Conservation (phyloP, 2,329 filamentous ascomycete genomes). For the Albophoma yamanashiensis region DNA sequence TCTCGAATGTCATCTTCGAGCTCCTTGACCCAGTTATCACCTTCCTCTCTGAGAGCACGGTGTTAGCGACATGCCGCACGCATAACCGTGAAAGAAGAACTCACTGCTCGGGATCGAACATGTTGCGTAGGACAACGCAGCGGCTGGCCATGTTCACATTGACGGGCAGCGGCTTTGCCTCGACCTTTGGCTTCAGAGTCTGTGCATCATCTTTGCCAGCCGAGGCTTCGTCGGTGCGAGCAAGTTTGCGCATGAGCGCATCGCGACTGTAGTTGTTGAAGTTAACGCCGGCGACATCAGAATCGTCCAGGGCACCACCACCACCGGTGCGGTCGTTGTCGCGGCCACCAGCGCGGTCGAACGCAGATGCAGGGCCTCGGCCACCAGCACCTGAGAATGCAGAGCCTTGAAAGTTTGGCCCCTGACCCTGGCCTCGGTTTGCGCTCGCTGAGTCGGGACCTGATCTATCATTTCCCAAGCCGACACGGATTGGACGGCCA, state of each 20-base stretch:
- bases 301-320: conserved; percentile 92
- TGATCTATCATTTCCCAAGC: conserved; percentile 99
- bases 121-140: conserved; percentile 89
- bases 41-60: conserved; percentile 58
- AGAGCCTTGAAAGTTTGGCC: conserved; percentile 74
- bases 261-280: conserved; percentile 99
- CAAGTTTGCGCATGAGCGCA: conserved; percentile 96
- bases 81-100: conserved; percentile 24
- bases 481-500: conserved; percentile 93
- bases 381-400: conserved; percentile 85
- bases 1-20: conserved; percentile 86
- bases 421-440: conserved; percentile 85
- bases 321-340: conserved; percentile 85
- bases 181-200: conserved; percentile 67
- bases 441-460: conserved; percentile 91
- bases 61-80: conserved; percentile 19
- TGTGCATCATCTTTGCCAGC: conserved; percentile 59
- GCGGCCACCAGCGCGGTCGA: conserved; percentile 81
- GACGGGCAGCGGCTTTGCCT: conserved; percentile 67
- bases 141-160: conserved; percentile 88
- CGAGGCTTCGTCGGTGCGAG: conserved; percentile 76
- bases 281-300: conserved; percentile 95
- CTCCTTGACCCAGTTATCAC: conserved; percentile 82
- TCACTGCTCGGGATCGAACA: conserved; percentile 89
- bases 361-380: conserved; percentile 72